Evolutionary conservation across 2,329 filamentous ascomycete genomes (phyloP).

Genomic region (Talaromyces sp.): DNA sequence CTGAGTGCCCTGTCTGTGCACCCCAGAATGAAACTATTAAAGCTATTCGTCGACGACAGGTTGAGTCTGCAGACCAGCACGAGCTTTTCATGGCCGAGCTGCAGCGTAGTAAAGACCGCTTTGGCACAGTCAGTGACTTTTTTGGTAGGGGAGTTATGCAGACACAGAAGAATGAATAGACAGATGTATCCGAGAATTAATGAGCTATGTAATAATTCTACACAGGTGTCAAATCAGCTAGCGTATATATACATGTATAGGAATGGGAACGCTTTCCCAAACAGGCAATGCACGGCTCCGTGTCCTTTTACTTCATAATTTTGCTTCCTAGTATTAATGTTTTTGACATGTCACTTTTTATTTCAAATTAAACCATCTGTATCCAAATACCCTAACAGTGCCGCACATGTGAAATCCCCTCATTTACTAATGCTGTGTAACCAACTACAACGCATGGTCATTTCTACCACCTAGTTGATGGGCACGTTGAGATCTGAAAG

Average conservation of each 20-base stretch:
- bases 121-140: constrained; percentile 89
- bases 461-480: not conserved
- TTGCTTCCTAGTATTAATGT: not conserved
- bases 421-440: not conserved
- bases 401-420: not conserved
- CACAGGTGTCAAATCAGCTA: not conserved
- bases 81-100: constrained; percentile 83
- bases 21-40: constrained; percentile 80
- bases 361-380: not conserved
- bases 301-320: not conserved
- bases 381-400: not conserved
- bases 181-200: not conserved
- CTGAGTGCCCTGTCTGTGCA: constrained; percentile 83
- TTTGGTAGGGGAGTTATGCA: constrained; percentile 90
- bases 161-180: constrained; percentile 29
- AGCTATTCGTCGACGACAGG: constrained; percentile 78
- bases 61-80: constrained; percentile 79
- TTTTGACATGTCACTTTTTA: not conserved
- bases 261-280: too few relatives aligned
- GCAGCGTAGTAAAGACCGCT: constrained; percentile 71
- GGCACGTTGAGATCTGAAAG: not conserved
- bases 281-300: too few relatives aligned
- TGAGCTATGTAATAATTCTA: not conserved
- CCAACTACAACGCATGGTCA: not conserved
- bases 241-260: not conserved